Conservation (phyloP, 2,329 filamentous ascomycete genomes). For the Xylaria sp. region DNA sequence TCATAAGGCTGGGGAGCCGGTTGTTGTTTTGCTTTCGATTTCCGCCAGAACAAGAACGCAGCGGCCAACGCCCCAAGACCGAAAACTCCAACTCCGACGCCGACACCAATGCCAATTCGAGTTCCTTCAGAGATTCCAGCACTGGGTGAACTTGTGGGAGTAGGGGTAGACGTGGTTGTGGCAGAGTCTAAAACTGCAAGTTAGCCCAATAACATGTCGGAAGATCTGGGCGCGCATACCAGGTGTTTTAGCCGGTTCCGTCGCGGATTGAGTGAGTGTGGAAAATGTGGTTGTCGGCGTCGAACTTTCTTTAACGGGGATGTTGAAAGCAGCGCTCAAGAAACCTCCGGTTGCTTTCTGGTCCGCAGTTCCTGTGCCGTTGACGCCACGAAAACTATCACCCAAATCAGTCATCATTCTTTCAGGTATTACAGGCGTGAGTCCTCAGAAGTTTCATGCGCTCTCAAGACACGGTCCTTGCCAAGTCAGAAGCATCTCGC, state of each 20-base stretch:
- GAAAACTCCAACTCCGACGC: constrained; percentile 38
- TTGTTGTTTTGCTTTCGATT: constrained; percentile 31
- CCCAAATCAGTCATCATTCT: neutral
- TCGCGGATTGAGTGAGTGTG: constrained; percentile 28
- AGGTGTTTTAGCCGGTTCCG: constrained; percentile 17
- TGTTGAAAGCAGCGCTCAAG: constrained; percentile 43
- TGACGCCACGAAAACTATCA: constrained; percentile 39
- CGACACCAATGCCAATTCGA: constrained; percentile 41
- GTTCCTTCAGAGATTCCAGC: constrained; percentile 33
- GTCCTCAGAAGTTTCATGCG: neutral
- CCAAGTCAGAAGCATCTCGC: neutral
- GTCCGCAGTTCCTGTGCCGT: constrained; percentile 37
- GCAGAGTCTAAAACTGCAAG: constrained; percentile 9
- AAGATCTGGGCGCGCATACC: neutral
- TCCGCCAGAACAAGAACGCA: constrained; percentile 40
- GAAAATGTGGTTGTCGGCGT: constrained; percentile 36
- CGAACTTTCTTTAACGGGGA: constrained; percentile 31
- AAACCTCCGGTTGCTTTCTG: constrained; percentile 40
- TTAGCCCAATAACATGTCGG: constrained; percentile 26
- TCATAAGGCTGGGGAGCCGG: constrained; percentile 26
- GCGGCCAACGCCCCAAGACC: constrained; percentile 37
- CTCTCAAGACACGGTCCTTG: neutral
- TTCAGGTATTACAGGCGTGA: neutral
- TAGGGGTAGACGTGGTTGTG: constrained; percentile 13
- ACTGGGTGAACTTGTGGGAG: constrained; percentile 12